phyloP scores from a whole-genome alignment of 192 early-diverging fungal genomes.

The Umbelopsis ramanniana region DNA sequence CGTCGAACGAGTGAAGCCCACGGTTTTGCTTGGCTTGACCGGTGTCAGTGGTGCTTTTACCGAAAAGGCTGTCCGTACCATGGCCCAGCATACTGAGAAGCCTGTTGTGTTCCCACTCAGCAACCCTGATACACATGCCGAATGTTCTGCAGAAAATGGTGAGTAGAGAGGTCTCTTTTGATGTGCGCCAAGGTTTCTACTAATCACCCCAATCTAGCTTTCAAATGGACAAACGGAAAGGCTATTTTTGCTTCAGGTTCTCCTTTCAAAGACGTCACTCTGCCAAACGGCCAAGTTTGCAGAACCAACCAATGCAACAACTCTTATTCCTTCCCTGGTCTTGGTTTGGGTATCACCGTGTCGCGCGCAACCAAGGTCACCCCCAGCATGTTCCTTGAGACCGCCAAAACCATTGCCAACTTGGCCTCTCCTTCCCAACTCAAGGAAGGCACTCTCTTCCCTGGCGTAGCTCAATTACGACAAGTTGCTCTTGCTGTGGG shows the following conservation, averaged over 20 bases:
- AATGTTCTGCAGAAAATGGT: conserved; percentile 58
- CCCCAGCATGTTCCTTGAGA: conserved; percentile 58
- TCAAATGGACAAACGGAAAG: conserved; percentile 56
- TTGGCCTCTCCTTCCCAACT: conserved; percentile 53
- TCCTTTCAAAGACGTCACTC: conserved; percentile 55
- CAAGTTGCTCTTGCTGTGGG: conserved; percentile 52
- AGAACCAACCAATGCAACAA: conserved; percentile 60
- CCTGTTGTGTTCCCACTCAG: conserved; percentile 56
- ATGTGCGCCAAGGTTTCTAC: no score
- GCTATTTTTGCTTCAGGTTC: conserved; percentile 59
- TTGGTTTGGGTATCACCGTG: conserved; percentile 57
- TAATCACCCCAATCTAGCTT: conserved; percentile 28
- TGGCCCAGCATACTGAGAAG: conserved; percentile 54
- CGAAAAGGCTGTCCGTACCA: conserved; percentile 54
- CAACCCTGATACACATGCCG: conserved; percentile 55
- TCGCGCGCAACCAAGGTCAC: conserved; percentile 54
- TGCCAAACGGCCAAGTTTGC: conserved; percentile 47
- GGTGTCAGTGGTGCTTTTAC: conserved; percentile 54
- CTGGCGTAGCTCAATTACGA: conserved; percentile 51
- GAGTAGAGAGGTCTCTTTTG: background rate
- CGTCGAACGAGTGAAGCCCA: conserved; percentile 54
- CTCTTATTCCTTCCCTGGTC: conserved; percentile 57
- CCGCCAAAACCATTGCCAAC: conserved; percentile 54
- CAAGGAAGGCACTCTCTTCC: conserved; percentile 55
- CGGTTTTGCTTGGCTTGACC: conserved; percentile 53